Evolutionary conservation across 2,329 filamentous ascomycete genomes (phyloP), one percentile per base, ranked within the genome.

Genomic region (Sporothrix luriei): DNA sequence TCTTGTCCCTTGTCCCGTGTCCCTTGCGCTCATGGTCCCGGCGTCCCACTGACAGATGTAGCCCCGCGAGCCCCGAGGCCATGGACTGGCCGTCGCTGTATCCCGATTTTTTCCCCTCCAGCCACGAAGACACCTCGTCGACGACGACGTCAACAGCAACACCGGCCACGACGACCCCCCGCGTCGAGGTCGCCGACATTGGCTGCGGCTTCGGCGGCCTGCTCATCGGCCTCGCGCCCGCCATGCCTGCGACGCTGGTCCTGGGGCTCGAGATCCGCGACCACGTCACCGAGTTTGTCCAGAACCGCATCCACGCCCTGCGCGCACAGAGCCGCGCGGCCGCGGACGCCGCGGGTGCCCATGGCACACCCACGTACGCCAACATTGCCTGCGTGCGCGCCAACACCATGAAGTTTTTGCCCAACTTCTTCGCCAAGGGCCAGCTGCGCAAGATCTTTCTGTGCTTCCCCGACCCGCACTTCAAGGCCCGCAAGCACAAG

Each of bases 351-450:
- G 7, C 40, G 40, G 33, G 5, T 6, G 2, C 21, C 57, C 9
- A 14, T 65, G 4, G 29, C 19, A 81, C 6, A 81, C 24, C 69
- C 6, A 77, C 78, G 38, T 98, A 93, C 79, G 90, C 96, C 77
- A 99, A 99, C 78, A 90, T 94, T 68, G 89, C 91, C 46, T 96
- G 93, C 77, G 83, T 99, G 62, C 90, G 95, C 72, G 92, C 92
- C 74, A 99, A 99, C 82, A 92, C 93, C 5, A 99, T 99, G 95
- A 99, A 99, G 79, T 99, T 98, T 80, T 84, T 99, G n/a, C 94
- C 96, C 72, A 98, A 99, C 78, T 97, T 97, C 84, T 98, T 99
- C 84, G 83, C 81, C 68, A 91, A 90, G 76, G 84, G 82, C 16
- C 94, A 97, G 78, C 87, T 99, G 16, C 87, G 85, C 73, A 96